Base-by-base conservation (phyloP, 2,329 filamentous ascomycete species). In the Aurifilum marmelostoma region DNA sequence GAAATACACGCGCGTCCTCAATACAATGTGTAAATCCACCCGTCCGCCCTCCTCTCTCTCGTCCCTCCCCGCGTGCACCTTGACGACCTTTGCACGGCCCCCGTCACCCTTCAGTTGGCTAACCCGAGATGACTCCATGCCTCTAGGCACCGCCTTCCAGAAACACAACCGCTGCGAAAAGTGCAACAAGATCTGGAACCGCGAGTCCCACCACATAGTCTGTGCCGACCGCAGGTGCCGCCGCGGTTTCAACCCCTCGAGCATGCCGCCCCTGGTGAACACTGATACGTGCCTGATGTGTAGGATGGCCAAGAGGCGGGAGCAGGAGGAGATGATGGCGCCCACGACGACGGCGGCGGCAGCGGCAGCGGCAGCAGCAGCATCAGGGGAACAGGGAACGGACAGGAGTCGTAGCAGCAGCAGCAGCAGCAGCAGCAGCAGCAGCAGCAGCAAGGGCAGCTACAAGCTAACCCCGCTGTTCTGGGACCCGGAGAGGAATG, bases 391-490 rank as follows among this genome's bases (percentile, higher is more conserved):
- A 6, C 6, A 5, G 21, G 41, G 8, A 7, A 47, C 18, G 8
- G 41, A 47, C 21, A n/a, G 21, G 21, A 47, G 43, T n/a, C 1
- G 6, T n/a, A n/a, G 43, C 1, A 21, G 43, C 43, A 21, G 0
- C 43, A 21, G 43, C 18, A 47, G 39, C 41, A 43, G 16, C 16
- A 43, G 12, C 39, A 41, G 12, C 39, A 41, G 1, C 12, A 41
- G 41, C 41, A 8, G 27, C 29, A 34, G 54, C 12, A 34, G 18
- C 14, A 58, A 58, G 29, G 56, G 14, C 56, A 32, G 18, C 14
- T 56, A 37, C n/a, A 62, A 21, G 43, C n/a, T 70, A 11, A 39
- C 39, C 24, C 68, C 65, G 18, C 56, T 70, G 7, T 63, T 24
- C 12, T 70, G 62, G 43, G 29, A 52, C 14, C 3, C 18, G 8